phyloP scores from a whole-genome alignment of 805 yeast genomes.

The Zygotorulaspora sp. region DNA sequence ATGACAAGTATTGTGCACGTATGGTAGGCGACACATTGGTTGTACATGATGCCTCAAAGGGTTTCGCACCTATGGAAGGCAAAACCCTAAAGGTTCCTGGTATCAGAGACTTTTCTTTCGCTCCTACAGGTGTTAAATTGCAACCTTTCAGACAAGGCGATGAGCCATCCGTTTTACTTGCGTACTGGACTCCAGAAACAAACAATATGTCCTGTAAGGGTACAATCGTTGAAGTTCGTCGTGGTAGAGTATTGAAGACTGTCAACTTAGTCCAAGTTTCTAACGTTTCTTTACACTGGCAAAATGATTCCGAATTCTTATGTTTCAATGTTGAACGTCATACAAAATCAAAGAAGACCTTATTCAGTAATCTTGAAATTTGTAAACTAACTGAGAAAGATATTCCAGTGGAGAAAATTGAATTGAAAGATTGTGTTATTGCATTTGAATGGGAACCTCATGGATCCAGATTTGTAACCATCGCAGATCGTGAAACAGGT shows the following conservation, averaged over 20 bases:
- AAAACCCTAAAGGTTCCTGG: slow-evolving; percentile 80
- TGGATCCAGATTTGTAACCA: slow-evolving; percentile 78
- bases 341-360: slow-evolving; percentile 89
- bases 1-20: slow-evolving; percentile 92
- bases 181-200: slow-evolving; percentile 97
- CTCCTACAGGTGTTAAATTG: slow-evolving; percentile 79
- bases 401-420: slow-evolving; percentile 91
- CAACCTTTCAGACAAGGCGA: slow-evolving; percentile 50
- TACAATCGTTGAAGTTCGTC: slow-evolving; percentile 80
- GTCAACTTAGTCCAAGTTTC: slow-evolving; percentile 92
- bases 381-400: slow-evolving; percentile 83
- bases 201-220: slow-evolving; percentile 93
- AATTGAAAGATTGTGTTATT: slow-evolving; percentile 80
- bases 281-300: slow-evolving; percentile 92
- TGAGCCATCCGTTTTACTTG: slow-evolving; percentile 60
- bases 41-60: slow-evolving; percentile 71
- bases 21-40: slow-evolving; percentile 90
- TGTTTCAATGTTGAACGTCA: slow-evolving; percentile 97
- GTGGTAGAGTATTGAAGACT: slow-evolving; percentile 79
- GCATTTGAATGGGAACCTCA: slow-evolving; percentile 96
- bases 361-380: slow-evolving; percentile 87
- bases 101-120: slow-evolving; percentile 87
- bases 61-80: slow-evolving; percentile 78
- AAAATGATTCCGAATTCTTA: slow-evolving; percentile 72
- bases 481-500: slow-evolving; percentile 54